Percentiles rank a stretch among this genome's conserved stretches.
phyloP scores from a whole-genome alignment of 108 stramenopile genomes.

The Nitzschia sp. region DNA sequence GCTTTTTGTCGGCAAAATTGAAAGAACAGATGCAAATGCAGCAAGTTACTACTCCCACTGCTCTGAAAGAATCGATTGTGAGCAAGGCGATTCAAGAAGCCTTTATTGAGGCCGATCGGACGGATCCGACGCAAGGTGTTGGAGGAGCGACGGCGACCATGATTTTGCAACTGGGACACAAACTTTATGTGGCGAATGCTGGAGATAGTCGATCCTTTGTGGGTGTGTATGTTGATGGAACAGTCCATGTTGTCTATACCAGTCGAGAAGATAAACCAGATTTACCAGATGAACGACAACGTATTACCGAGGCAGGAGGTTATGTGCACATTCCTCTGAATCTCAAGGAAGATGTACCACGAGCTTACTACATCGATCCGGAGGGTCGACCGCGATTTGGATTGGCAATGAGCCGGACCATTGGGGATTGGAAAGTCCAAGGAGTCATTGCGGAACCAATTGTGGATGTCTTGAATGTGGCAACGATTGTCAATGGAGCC shows the following conservation, averaged over 20 bases:
- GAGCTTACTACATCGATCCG: slow-evolving; percentile 56
- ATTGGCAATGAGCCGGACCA: slow-evolving; percentile 81
- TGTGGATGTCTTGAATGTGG: slow-evolving; percentile 66
- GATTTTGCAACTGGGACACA: slow-evolving; percentile 59
- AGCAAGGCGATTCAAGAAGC: slow-evolving; percentile 55
- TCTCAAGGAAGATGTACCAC: slow-evolving; percentile 47
- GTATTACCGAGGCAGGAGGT: slow-evolving; percentile 74
- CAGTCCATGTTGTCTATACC: slow-evolving; percentile 53
- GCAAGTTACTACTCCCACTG: slow-evolving; percentile 8
- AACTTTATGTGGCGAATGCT: slow-evolving; percentile 77
- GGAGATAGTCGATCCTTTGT: slow-evolving; percentile 66
- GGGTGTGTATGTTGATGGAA: slow-evolving; percentile 10
- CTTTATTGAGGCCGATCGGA: slow-evolving; percentile 74
- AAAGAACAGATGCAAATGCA: neutral
- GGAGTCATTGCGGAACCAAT: slow-evolving; percentile 84
- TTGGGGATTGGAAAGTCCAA: slow-evolving; percentile 80
- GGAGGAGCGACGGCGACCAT: slow-evolving; percentile 79
- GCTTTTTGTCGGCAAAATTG: slow-evolving; percentile 54
- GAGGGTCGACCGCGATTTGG: slow-evolving; percentile 59
- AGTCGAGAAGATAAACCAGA: slow-evolving; percentile 75
- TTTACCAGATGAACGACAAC: slow-evolving; percentile 60
- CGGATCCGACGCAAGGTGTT: slow-evolving; percentile 51
- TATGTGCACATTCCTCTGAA: slow-evolving; percentile 60
- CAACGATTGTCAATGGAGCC: slow-evolving; percentile 19
- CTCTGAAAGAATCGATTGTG: slow-evolving; percentile 26